Evolutionary conservation across 495 filamentous ascomycete genomes (phyloP).

Genomic region (Talaromyces stipitatus): DNA sequence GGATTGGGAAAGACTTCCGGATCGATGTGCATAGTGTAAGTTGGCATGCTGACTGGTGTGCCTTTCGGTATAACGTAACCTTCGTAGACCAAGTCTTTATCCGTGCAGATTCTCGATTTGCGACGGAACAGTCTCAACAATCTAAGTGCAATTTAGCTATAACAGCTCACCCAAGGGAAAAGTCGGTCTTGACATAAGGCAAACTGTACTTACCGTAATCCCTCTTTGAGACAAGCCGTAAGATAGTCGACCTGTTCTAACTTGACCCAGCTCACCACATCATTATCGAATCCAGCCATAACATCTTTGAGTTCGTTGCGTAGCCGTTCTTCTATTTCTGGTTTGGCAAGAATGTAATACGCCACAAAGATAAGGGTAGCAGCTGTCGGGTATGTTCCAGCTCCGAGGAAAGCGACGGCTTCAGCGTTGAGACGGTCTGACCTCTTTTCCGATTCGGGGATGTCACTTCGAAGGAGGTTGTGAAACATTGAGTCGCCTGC

Average conservation of each 20-base stretch:
- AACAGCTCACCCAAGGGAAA: too few relatives aligned
- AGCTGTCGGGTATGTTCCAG: constrained; percentile 27
- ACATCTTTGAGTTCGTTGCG: constrained; percentile 17
- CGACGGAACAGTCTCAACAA: neutral
- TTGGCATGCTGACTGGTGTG: constrained; percentile 33
- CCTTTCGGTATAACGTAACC: neutral
- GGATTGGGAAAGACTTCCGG: constrained; percentile 31
- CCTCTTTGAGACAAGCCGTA: neutral
- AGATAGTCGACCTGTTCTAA: neutral
- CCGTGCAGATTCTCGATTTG: neutral
- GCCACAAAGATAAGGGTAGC: constrained; percentile 12
- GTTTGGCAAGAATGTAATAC: neutral
- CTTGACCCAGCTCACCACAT: neutral
- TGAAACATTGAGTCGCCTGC: constrained; percentile 10
- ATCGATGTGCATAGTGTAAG: constrained; percentile 31
- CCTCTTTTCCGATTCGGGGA: constrained; percentile 15
- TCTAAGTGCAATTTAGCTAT: neutral
- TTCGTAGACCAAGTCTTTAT: neutral
- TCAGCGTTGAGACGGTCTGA: constrained; percentile 21
- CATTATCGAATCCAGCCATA: constrained; percentile 14
- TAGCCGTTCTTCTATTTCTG: constrained; percentile 5
- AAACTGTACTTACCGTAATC: neutral
- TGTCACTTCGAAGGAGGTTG: constrained; percentile 3
- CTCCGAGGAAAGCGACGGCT: constrained; percentile 18
- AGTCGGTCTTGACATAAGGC: too few relatives aligned